These are phyloP conservation scores for Agrocybe chaxingu DNA, from an alignment of 768 basidiomycete species.

Conservation along the genomic window DNA sequence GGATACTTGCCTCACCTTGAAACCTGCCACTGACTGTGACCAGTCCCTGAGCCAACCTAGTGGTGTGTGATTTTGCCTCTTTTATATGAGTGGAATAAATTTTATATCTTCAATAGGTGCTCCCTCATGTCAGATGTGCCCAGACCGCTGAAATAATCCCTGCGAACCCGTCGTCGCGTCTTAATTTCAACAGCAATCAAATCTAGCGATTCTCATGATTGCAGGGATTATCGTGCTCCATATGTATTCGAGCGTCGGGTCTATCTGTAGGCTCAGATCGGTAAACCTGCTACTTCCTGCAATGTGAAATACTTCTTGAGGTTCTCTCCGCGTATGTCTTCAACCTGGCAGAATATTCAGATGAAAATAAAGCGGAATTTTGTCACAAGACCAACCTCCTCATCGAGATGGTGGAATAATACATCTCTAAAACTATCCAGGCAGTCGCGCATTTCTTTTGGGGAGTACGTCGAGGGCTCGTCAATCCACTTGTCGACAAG, in stretches of 20 bases:
- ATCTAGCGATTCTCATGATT: too few species aligned
- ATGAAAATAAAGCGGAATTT: background rate
- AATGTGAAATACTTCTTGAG: slow-evolving; percentile 52
- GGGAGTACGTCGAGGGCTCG: slow-evolving; percentile 45
- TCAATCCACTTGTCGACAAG: slow-evolving; percentile 40
- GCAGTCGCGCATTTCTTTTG: slow-evolving; percentile 45
- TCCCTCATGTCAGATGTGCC: too few species aligned
- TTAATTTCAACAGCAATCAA: too few species aligned
- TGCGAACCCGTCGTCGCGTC: too few species aligned
- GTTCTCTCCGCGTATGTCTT: slow-evolving; percentile 47
- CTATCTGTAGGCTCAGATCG: slow-evolving; percentile 3
- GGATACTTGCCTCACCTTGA: background rate
- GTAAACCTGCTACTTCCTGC: slow-evolving; percentile 29
- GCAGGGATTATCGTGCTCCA: too few species aligned
- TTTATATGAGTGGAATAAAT: too few species aligned
- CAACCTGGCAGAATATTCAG: slow-evolving; percentile 28
- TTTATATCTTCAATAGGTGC: too few species aligned
- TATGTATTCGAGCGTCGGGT: background rate
- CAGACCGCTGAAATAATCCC: too few species aligned
- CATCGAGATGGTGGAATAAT: slow-evolving; percentile 50
- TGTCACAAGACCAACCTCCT: slow-evolving; percentile 36
- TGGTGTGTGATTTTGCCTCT: too few species aligned
- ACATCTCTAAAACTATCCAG: slow-evolving; percentile 47
- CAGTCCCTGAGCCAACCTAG: too few species aligned
- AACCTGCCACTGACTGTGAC: background rate